Conservation (phyloP, 805 yeast species). For the Candida taoyuanica region DNA sequence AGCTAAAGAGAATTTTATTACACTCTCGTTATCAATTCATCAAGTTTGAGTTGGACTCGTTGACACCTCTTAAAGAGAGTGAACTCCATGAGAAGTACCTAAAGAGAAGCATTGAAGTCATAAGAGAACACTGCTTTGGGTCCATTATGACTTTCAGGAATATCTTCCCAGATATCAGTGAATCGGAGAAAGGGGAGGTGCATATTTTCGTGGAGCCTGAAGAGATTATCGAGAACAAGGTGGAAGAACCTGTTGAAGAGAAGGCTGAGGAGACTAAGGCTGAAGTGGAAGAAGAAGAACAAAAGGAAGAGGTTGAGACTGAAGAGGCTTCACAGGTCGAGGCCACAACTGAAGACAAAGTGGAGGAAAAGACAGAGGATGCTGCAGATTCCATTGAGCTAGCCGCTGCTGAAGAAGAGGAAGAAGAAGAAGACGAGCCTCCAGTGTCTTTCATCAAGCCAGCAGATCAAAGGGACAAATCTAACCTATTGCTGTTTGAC, state of each 20-base stretch:
- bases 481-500: constrained; percentile 32
- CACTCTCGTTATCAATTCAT: constrained; percentile 69
- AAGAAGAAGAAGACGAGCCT: constrained; percentile 1
- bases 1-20: constrained; percentile 54
- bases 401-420: too few relatives aligned
- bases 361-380: constrained; percentile 4
- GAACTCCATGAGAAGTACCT: constrained; percentile 55
- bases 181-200: constrained; percentile 19
- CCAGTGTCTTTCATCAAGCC: constrained; percentile 8
- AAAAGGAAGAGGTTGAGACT: not conserved
- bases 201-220: constrained; percentile 9
- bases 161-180: constrained; percentile 46
- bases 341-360: not conserved
- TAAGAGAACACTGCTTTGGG: constrained; percentile 77
- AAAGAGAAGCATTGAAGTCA: constrained; percentile 76
- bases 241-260: constrained; percentile 1
- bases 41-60: constrained; percentile 50
- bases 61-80: constrained; percentile 50
- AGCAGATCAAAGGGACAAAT: constrained; percentile 10
- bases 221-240: not conserved
- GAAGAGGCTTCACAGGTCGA: too few relatives aligned
- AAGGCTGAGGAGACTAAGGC: not conserved
- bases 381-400: constrained; percentile 1
- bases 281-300: not conserved
- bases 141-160: constrained; percentile 64